Percentiles rank a stretch among this genome's conserved stretches.
Evolutionary conservation across 75 land plant genomes (phyloP).

Genomic region (Picea sitchensis): DNA sequence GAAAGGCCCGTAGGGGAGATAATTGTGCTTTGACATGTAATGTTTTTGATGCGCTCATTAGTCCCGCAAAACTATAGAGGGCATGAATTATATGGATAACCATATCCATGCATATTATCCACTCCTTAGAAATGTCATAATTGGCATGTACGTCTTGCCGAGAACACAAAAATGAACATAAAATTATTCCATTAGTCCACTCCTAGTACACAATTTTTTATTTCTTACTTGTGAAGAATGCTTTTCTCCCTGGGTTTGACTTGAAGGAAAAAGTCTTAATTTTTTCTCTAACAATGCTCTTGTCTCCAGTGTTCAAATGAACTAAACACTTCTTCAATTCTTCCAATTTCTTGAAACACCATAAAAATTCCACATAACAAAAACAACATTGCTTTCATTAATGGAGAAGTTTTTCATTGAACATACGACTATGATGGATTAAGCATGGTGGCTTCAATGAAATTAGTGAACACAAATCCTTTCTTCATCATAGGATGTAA

Average conservation of each 20-base stretch:
- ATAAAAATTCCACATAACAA: not conserved
- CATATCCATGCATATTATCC: too few relatives aligned
- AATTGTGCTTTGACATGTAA: too few relatives aligned
- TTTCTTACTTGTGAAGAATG: slow-evolving; percentile 55
- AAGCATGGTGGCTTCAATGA: not conserved
- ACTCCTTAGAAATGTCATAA: too few relatives aligned
- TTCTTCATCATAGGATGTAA: not conserved
- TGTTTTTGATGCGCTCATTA: too few relatives aligned
- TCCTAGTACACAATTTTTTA: not conserved
- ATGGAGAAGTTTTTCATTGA: not conserved
- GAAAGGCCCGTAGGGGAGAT: too few relatives aligned
- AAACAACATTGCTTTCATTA: not conserved
- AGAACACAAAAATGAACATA: too few relatives aligned
- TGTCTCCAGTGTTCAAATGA: slow-evolving; percentile 49
- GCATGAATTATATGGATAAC: too few relatives aligned
- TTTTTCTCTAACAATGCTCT: slow-evolving; percentile 37
- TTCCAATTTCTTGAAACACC: slow-evolving; percentile 41
- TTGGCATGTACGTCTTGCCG: too few relatives aligned
- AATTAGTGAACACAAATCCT: not conserved
- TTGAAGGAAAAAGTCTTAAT: slow-evolving; percentile 53
- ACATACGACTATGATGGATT: not conserved
- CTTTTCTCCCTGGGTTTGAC: slow-evolving; percentile 58
- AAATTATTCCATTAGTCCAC: not conserved
- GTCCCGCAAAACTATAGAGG: too few relatives aligned
- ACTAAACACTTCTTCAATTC: slow-evolving; percentile 63